phyloP scores from a whole-genome alignment of 129 eudicot genomes.

The Saposhnikovia divaricata region DNA sequence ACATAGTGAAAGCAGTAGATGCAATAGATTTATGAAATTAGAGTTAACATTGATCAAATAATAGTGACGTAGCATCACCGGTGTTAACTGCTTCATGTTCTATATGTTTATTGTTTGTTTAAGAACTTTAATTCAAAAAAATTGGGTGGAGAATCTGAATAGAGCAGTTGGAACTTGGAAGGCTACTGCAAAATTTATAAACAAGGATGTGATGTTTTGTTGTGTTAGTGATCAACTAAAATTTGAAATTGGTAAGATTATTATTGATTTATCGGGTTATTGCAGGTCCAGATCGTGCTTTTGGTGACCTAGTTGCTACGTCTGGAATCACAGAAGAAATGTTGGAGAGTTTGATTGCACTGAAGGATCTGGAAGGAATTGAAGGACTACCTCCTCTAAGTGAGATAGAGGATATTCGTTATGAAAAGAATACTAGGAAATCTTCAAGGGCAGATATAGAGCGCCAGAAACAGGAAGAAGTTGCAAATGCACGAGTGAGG shows the following conservation, averaged over 20 bases:
- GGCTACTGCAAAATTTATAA: not conserved
- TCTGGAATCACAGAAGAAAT: slow-evolving; percentile 92
- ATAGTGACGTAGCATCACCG: not conserved
- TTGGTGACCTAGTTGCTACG: slow-evolving; percentile 82
- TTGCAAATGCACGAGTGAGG: slow-evolving; percentile 63
- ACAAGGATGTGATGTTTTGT: not conserved
- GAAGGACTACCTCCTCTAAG: slow-evolving; percentile 77
- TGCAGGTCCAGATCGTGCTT: slow-evolving; percentile 81
- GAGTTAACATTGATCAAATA: not conserved
- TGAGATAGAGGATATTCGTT: slow-evolving; percentile 60
- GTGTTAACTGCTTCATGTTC: not conserved
- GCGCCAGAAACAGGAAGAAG: slow-evolving; percentile 69
- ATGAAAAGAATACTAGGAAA: slow-evolving; percentile 48
- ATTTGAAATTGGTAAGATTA: not conserved
- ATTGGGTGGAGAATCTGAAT: not conserved
- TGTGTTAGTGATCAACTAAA: not conserved
- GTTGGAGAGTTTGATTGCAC: slow-evolving; percentile 83
- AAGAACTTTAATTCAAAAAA: not conserved
- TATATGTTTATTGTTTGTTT: not conserved
- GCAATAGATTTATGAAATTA: not conserved
- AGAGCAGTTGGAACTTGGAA: not conserved
- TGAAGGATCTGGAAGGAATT: slow-evolving; percentile 70
- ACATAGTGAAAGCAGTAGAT: not conserved
- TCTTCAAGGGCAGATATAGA: slow-evolving; percentile 64
- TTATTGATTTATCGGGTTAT: not conserved